Evolutionary conservation across 2,329 filamentous ascomycete species (phyloP).

Genomic region (Diplocarpon mali): DNA sequence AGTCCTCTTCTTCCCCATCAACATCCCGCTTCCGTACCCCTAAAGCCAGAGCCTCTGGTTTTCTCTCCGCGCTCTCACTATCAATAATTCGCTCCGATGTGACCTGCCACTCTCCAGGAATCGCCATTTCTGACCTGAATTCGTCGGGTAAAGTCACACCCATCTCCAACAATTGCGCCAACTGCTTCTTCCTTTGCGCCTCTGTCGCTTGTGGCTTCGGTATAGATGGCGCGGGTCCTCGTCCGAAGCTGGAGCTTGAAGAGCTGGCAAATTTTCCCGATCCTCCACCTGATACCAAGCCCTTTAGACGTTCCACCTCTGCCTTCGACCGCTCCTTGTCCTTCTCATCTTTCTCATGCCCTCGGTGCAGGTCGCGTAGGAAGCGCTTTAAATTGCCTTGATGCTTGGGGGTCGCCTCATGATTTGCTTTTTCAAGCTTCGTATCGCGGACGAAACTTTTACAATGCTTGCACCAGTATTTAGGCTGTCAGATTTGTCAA

Average conservation of each 20-base stretch:
- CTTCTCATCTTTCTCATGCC: conserved; percentile 67
- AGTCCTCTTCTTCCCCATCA: conserved; percentile 50
- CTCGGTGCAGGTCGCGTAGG: conserved; percentile 76
- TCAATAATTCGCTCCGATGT: conserved; percentile 32
- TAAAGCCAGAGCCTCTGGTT: conserved; percentile 33
- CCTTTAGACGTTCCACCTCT: conserved; percentile 79
- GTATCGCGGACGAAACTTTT: conserved; percentile 84
- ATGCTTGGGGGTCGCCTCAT: conserved; percentile 78
- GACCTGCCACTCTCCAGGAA: conserved; percentile 80
- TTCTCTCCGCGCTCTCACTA: conserved; percentile 33
- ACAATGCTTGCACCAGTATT: conserved; percentile 98
- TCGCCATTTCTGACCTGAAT: conserved; percentile 68
- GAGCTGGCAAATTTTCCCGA: conserved; percentile 13
- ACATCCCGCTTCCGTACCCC: conserved; percentile 53
- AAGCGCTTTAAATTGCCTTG: conserved; percentile 81
- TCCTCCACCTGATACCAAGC: conserved; percentile 46
- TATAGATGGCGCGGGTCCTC: conserved; percentile 20
- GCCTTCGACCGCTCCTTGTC: conserved; percentile 73
- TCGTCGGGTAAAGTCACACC: conserved; percentile 76
- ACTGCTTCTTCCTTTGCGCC: conserved; percentile 68
- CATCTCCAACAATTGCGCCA: conserved; percentile 78
- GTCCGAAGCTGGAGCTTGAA: conserved; percentile 19
- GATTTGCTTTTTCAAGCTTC: conserved; percentile 76
- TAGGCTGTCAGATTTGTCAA: conserved; percentile 42
- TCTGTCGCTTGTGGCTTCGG: conserved; percentile 32